Conservation (phyloP, 306 rosid genomes). For the Abrus pulchellus region DNA sequence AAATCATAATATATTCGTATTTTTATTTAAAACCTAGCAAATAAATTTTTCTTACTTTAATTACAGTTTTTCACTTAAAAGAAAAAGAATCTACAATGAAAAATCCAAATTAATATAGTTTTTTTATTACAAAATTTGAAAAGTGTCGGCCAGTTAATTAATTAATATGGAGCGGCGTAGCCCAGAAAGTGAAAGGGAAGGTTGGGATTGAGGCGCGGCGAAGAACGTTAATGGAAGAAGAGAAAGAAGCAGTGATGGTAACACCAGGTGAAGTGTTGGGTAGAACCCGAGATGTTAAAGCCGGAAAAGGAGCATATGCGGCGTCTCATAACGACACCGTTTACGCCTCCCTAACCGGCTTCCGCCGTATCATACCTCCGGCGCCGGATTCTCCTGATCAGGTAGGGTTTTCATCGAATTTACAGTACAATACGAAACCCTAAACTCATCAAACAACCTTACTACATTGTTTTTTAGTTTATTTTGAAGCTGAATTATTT, state of each 20-base stretch:
- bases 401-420: constrained; percentile 46
- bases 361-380: constrained; percentile 69
- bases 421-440: neutral
- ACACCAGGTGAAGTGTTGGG: constrained; percentile 90
- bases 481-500: neutral
- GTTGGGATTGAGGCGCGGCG: neutral
- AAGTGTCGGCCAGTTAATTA: constrained; percentile 15
- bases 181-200: neutral
- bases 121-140: neutral
- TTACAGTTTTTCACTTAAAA: too few relatives aligned
- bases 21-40: too few relatives aligned
- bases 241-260: constrained; percentile 58
- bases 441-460: neutral
- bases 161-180: neutral
- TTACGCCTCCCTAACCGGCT: constrained; percentile 87
- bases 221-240: constrained; percentile 54
- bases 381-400: constrained; percentile 68
- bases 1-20: too few relatives aligned
- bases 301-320: constrained; percentile 85
- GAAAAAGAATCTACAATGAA: too few relatives aligned
- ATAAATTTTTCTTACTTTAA: too few relatives aligned
- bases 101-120: too few relatives aligned
- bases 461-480: neutral
- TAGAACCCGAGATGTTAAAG: constrained; percentile 58
- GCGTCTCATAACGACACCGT: constrained; percentile 67